Percentiles rank a stretch among this genome's conserved stretches.
Conservation (phyloP, 129 eudicot species). For the Deinandra increscens region DNA sequence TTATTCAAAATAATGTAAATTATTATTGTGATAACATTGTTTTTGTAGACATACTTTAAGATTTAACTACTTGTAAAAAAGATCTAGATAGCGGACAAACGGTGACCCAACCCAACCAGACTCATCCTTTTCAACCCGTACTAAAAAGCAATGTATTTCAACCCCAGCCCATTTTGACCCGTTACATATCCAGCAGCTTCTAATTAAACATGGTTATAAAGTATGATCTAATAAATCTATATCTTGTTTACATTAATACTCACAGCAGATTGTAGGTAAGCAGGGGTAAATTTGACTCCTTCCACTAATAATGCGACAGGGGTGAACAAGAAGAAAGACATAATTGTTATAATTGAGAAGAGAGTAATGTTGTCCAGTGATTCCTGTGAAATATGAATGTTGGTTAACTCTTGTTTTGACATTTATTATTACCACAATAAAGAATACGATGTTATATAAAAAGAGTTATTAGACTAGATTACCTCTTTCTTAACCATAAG, state of each 20-base stretch:
- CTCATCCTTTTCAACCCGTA: neutral
- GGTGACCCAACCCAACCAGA: neutral
- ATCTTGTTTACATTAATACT: slow-evolving; percentile 36
- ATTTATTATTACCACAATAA: neutral
- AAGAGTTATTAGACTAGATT: slow-evolving; percentile 8
- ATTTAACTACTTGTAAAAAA: neutral
- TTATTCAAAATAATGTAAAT: neutral
- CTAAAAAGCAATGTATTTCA: neutral
- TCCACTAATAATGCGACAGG: slow-evolving; percentile 69
- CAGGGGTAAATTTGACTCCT: slow-evolving; percentile 90
- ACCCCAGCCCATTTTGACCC: neutral
- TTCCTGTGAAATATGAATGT: slow-evolving; percentile 46
- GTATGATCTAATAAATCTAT: neutral
- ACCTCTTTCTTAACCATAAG: slow-evolving; percentile 84
- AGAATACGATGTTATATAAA: slow-evolving; percentile 12
- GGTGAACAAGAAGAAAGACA: slow-evolving; percentile 79
- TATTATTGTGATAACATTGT: neutral
- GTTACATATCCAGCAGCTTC: neutral
- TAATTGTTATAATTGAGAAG: slow-evolving; percentile 86
- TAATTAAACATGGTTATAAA: neutral
- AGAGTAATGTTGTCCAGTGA: slow-evolving; percentile 95
- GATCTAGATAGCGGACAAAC: neutral
- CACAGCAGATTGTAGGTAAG: slow-evolving; percentile 81
- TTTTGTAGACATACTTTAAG: neutral
- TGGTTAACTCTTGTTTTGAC: neutral